Conservation (phyloP, 805 yeast species). For the Pichia insulana region DNA sequence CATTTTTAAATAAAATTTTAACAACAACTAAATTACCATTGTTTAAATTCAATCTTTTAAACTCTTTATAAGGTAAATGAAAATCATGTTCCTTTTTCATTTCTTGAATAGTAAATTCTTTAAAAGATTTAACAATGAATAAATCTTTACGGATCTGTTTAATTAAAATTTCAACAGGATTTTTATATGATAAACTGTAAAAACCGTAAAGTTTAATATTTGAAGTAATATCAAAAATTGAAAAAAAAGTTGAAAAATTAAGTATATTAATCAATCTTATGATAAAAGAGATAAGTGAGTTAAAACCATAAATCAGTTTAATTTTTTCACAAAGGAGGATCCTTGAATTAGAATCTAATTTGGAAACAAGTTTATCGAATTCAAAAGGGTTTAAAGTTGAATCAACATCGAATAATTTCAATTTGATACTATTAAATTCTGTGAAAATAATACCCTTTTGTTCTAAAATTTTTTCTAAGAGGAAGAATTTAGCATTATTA, state of each 20-base stretch:
- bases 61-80: slow-evolving; percentile 26
- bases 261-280: slow-evolving; percentile 17
- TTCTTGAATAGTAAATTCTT: slow-evolving; percentile 24
- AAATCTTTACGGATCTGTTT: slow-evolving; percentile 25
- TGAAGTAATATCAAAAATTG: slow-evolving; percentile 25
- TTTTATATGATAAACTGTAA: slow-evolving; percentile 19
- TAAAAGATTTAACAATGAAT: slow-evolving; percentile 24
- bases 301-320: slow-evolving; percentile 21
- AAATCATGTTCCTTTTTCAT: slow-evolving; percentile 27
- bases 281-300: slow-evolving; percentile 19
- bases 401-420: slow-evolving; percentile 24
- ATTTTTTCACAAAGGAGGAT: slow-evolving; percentile 22
- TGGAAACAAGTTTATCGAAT: slow-evolving; percentile 15
- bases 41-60: slow-evolving; percentile 21
- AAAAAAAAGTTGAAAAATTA: slow-evolving; percentile 22
- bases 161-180: slow-evolving; percentile 25
- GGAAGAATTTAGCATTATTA: slow-evolving; percentile 7
- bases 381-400: slow-evolving; percentile 19
- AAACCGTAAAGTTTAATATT: slow-evolving; percentile 26
- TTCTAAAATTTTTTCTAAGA: slow-evolving; percentile 12
- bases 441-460: slow-evolving; percentile 24
- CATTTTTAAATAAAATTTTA: slow-evolving; percentile 24
- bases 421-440: slow-evolving; percentile 20
- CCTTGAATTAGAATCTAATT: slow-evolving; percentile 14
- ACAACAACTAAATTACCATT: slow-evolving; percentile 26